A percentile compares a stretch with the other conserved stretches of the same genome.
These are phyloP conservation scores for Echria macrotheca DNA, from an alignment of 495 filamentous ascomycete species.

Conservation along the genomic window DNA sequence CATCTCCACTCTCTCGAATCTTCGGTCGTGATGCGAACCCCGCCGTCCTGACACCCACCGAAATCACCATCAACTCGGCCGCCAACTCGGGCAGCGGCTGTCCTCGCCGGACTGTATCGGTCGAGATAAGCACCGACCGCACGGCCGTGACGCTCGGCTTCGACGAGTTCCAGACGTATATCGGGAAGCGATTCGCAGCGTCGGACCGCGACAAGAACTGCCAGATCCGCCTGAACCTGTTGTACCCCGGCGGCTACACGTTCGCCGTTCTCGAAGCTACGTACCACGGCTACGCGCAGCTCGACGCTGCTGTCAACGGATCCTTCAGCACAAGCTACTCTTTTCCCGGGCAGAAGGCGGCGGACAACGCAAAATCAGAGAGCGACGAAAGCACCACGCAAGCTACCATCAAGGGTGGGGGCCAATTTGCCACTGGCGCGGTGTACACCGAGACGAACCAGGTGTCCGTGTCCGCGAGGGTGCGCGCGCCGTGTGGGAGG, in stretches of 20 bases:
- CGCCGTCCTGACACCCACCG: too few relatives aligned
- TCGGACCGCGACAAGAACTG: slow-evolving; percentile 40
- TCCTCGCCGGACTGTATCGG: slow-evolving; percentile 38
- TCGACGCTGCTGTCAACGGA: too few relatives aligned
- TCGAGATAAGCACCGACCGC: slow-evolving; percentile 36
- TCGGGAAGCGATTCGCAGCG: slow-evolving; percentile 26
- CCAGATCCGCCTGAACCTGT: slow-evolving; percentile 44
- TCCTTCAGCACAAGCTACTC: too few relatives aligned
- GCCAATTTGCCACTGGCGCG: slow-evolving; percentile 28
- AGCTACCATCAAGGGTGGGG: slow-evolving; percentile 31
- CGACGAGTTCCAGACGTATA: slow-evolving; percentile 44
- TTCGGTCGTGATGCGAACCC: too few relatives aligned
- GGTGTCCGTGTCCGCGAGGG: slow-evolving; percentile 33
- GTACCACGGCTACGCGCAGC: too few relatives aligned
- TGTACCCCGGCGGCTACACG: slow-evolving; percentile 48
- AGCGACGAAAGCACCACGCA: too few relatives aligned
- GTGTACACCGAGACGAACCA: slow-evolving; percentile 44
- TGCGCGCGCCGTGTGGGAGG: slow-evolving; percentile 42
- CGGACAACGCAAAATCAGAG: too few relatives aligned
- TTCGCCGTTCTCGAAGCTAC: too few relatives aligned
- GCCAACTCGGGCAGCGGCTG: too few relatives aligned
- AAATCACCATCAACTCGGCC: too few relatives aligned
- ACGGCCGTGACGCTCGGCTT: slow-evolving; percentile 45
- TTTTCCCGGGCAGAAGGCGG: too few relatives aligned
- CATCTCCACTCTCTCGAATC: too few relatives aligned